Base-by-base conservation (phyloP, 352 stramenopile species). In the Bremia lactucae region DNA sequence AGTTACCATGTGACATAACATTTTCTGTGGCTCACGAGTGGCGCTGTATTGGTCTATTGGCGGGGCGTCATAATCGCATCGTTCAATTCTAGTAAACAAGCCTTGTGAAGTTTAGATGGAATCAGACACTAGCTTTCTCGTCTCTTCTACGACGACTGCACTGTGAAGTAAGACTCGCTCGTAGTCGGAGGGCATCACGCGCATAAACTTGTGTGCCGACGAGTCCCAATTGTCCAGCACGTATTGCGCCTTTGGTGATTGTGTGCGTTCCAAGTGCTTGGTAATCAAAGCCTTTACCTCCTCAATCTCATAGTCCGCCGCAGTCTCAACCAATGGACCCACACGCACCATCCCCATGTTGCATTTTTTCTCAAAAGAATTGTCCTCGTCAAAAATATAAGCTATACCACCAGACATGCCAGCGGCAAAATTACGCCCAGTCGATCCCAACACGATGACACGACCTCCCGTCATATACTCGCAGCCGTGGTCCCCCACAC, bases 381-480 rank as follows among this genome's bases (percentile, higher is more conserved):
- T 62, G 37, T 97, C 65, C 23, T 92, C 87, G 57, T 98, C 95
- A 46, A 96, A 98, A 42, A 98, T 81, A 69, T 97, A 98, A 9
- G 91, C 93, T 48, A 97, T 93, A 34, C 93, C 93, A 31, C 95
- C 93, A 52, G 81, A 96, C 92, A 98, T 98, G 52, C 93, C 93
- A 21, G 93, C 93, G 34, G 86, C 94, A 66, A 97, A 97, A 75
- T 98, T 98, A 51, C 91, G 83, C 23, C 95, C 93, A 24, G 90
- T 98, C 16, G 74, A 60, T 13, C 93, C 93, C 5, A 98, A 67
- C 36, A 96, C 80, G 20, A 97, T 86, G 22, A 97, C 80, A 38
- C 83, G 62, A 47, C 91, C 93, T 48, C 93, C 93, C n/a, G 95
- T 98, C 95, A 98, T 98, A 79, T 98, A 98, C 67, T 98, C 95